phyloP scores from a whole-genome alignment of 495 filamentous ascomycete species.

The Cairneyella variabilis region DNA sequence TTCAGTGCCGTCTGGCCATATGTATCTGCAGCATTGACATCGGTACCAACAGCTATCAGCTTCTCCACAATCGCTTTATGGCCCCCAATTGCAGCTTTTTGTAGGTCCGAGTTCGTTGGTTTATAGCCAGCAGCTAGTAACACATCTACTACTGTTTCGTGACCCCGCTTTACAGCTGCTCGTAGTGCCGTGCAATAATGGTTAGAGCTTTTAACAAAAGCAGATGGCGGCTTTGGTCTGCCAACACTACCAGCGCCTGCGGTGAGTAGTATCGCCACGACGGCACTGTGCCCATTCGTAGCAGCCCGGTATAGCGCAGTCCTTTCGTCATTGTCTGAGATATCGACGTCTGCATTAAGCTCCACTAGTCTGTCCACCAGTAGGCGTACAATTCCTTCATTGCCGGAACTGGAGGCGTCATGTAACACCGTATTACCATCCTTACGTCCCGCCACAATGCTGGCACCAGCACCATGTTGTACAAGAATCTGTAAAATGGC shows the following conservation, averaged over 20 bases:
- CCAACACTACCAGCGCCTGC: slow-evolving; percentile 5
- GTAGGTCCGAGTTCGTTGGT: slow-evolving; percentile 2
- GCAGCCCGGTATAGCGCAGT: slow-evolving; percentile 13
- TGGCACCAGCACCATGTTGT: slow-evolving; percentile 5
- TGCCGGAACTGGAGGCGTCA: slow-evolving; percentile 1
- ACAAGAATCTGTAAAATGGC: slow-evolving; percentile 8
- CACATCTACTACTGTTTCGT: slow-evolving; percentile 14
- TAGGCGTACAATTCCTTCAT: slow-evolving; percentile 13
- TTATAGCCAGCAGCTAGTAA: slow-evolving; percentile 13
- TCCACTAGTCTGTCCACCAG: slow-evolving; percentile 12
- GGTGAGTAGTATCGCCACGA: slow-evolving; percentile 11
- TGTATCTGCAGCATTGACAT: slow-evolving; percentile 5
- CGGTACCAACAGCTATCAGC: slow-evolving; percentile 10
- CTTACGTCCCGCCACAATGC: slow-evolving; percentile 9
- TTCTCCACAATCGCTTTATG: slow-evolving; percentile 11
- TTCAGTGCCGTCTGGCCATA: slow-evolving; percentile 8
- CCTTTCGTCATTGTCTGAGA: slow-evolving; percentile 1
- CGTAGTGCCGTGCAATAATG: slow-evolving; percentile 4
- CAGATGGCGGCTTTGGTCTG: not conserved
- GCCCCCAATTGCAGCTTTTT: not conserved
- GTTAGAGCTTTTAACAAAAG: not conserved
- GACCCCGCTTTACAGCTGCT: slow-evolving; percentile 7
- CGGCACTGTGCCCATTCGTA: slow-evolving; percentile 8
- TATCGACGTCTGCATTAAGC: slow-evolving; percentile 13
- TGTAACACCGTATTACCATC: not conserved